Evolutionary conservation across 371 early-diverging fungal genomes (phyloP), one percentile per base, ranked within the genome.

Genomic region (Gilbertella persicaria): DNA sequence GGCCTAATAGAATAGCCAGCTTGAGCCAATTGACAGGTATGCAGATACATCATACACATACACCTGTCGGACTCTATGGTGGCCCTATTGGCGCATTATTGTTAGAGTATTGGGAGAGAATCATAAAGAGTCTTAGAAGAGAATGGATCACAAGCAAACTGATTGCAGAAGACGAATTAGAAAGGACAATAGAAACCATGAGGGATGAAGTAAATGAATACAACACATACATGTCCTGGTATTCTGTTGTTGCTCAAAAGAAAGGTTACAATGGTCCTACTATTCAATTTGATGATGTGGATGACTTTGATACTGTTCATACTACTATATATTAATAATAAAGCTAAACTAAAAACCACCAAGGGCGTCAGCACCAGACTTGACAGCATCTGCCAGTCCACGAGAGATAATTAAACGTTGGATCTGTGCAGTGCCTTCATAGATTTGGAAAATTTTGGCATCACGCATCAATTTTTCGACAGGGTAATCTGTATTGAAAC

Each of bases 341-440:
- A 17, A 17, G 8, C 3, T 4, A 37, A 37, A 37, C 12, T 66
- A 73, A 41, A 73, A 60, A 28, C 75, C 75, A 44, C 78, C 78
- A 55, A 77, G 47, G 10, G 70, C 71, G 47, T 54, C 49, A 26
- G 67, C 71, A 36, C 71, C 77, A 16, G 67, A 45, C 9, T 68
- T 66, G 5, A 55, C 60, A 62, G 63, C 58, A 49, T 94, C 92
- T 9, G 88, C 75, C 26, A 94, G 45, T 16, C 79, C 66, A 39
- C 93, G 80, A 49, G 90, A 88, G 64, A 96, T 91, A 52, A 97
- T 88, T 46, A 96, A 69, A 41, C 97, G 85, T 78, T 96, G 97
- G 64, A 96, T 93, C 78, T 97, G 95, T 14, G 89, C 86, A 5
- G 98, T 97, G 48, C 98, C 98, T 73, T 97, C 98, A 65, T 96